Evolutionary conservation across 2,329 filamentous ascomycete genomes (phyloP), one percentile per base, ranked within the genome.

Genomic region (Xylaria hypoxylon): DNA sequence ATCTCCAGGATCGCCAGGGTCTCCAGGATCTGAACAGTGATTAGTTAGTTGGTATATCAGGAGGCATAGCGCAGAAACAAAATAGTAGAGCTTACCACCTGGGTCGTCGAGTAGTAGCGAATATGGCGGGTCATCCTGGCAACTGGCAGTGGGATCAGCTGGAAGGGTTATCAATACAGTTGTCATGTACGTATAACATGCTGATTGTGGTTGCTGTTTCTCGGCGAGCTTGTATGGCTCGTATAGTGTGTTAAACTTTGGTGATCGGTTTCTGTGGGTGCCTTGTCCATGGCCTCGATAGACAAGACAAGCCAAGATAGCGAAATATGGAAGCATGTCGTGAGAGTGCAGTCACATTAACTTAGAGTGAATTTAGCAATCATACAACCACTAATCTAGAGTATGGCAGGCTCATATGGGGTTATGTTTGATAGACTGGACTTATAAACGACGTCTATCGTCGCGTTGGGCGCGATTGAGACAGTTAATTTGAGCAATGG

Each of bases 151-250:
- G 5, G 35, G 17, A 19, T 50, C 24, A 24, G 51, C 24, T n/a
- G 65, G 61, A 13, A 67, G 40, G 13, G 65, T 67, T 38, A 67
- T 52, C 51, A 67, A 61, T 6, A 71, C 59, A 8, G 69, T 72
- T n/a, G 68, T 72, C 48, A 70, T 67, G 35, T 72, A 72, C 1
- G 68, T 70, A 40, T 68, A 67, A 44, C 69, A 72, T 56, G 62
- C 58, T 5, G 70, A 64, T n/a, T 59, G 55, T 13, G 60, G 62
- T 28, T 53, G 24, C 24, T 42, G 62, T 28, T 53, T 31, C 24
- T 42, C 44, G 5, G 7, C 47, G 22, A 51, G 11, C 13, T 45
- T 45, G 24, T 38, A 22, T 28, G 44, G 13, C 42, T 55, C 33
- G 24, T 68, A 51, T 13, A 52, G 19, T n/a, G 26, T 11, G 4